phyloP scores from a whole-genome alignment of 2,329 filamentous ascomycete species.

The Fusarium temperatum region DNA sequence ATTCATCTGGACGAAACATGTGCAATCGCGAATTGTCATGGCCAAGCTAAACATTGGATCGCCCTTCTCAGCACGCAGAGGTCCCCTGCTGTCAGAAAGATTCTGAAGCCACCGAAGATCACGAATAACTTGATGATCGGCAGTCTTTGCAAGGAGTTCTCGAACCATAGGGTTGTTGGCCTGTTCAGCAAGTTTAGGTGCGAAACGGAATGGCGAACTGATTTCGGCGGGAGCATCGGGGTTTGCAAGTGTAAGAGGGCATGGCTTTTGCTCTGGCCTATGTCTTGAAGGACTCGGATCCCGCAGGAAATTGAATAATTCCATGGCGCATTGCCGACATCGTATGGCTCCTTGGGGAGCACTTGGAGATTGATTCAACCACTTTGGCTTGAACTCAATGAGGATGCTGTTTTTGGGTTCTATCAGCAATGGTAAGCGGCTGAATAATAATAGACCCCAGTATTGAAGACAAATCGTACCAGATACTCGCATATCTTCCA shows the following conservation, averaged over 20 bases:
- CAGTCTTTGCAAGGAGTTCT: conserved; percentile 41
- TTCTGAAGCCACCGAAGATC: conserved; percentile 51
- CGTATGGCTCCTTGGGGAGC: conserved; percentile 70
- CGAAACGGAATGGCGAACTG: conserved; percentile 54
- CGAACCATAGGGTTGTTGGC: conserved; percentile 23
- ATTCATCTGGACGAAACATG: conserved; percentile 72
- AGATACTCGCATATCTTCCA: conserved; percentile 73
- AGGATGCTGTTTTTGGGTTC: conserved; percentile 50
- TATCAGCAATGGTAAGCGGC: conserved; percentile 17
- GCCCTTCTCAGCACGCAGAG: conserved; percentile 52
- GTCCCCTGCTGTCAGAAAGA: conserved; percentile 54
- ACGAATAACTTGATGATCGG: conserved; percentile 48
- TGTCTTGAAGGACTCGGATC: conserved; percentile 47
- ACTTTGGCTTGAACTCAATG: conserved; percentile 86
- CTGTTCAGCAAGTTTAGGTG: conserved; percentile 42
- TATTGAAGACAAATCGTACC: conserved; percentile 35
- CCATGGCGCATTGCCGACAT: conserved; percentile 78
- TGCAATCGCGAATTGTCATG: conserved; percentile 85
- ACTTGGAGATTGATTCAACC: conserved; percentile 79
- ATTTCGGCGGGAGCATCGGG: conserved; percentile 56
- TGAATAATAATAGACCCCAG: background rate
- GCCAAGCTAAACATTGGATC: conserved; percentile 68
- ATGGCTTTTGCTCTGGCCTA: conserved; percentile 59
- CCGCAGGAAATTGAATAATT: conserved; percentile 49
- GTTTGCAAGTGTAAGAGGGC: conserved; percentile 71